Evolutionary conservation across 768 basidiomycete genomes (phyloP), one percentile per base, ranked within the genome.

Genomic region (Lactarius sanguifluus): DNA sequence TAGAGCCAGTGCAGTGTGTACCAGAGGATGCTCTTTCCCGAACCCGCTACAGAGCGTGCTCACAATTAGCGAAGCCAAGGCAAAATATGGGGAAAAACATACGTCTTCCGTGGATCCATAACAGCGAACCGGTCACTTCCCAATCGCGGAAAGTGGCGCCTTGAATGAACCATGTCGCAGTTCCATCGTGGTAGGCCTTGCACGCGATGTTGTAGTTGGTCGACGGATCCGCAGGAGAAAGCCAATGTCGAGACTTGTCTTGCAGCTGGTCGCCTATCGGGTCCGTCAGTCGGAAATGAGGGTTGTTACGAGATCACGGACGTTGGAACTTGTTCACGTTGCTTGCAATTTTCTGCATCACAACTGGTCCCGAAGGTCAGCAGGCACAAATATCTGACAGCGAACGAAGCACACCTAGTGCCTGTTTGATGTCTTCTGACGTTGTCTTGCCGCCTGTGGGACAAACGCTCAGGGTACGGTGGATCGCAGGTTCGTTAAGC

Each of bases 41-140:
- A 38, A 12, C 36, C 36, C 36, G 36, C 36, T 38, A 0, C 2
- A 38, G 36, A 38, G 36, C 36, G 4, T 3, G 3, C 12, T 38
- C 1, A 38, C 12, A 38, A 38, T 38, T 38, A 38, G 36, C 3
- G 12, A 2, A 2, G 12, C 36, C 2, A 36, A 36, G 36, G 36
- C 3, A 38, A 13, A 12, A 38, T 0, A 4, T 2, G 0, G 12
- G 0, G 52, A 38, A 18, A 15, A 23, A 28, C 52, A 12, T 18
- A 61, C 59, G 59, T 50, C 32, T 61, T 36, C 45, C 59, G n/a
- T 54, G 23, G 13, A 61, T 52, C 61, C 50, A 61, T 20, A 61
- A 52, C 16, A 36, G 45, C 32, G 45, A 30, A 16, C 34, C 47
- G 13, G 23, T 36, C 13, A 23, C 18, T 20, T 40, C 15, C 47